Evolutionary conservation across 345 rosid genomes (phyloP), one percentile per base, ranked within the genome.

Genomic region (Salix udensis): DNA sequence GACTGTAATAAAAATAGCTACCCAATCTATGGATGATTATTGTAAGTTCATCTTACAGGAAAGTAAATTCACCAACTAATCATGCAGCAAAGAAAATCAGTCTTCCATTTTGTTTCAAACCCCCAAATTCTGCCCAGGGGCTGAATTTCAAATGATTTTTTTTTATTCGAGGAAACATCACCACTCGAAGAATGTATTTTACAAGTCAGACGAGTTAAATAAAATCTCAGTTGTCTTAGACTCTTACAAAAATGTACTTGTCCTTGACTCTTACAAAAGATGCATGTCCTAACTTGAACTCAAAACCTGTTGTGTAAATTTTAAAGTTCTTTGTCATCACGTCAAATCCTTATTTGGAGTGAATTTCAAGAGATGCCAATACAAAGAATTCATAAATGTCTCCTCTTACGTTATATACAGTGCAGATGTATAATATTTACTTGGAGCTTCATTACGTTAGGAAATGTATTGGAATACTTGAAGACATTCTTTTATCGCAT

Each of bases 161-260:
- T 31, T 31, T 31, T 30, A 31, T 31, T 31, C 1, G 0, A 31
- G 34, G 34, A 31, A 31, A 31, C 34, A 4, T 31, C 34, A 31
- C 34, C 5, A 31, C 34, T 31, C 34, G 0, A 31, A 31, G 34
- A 31, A 0, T 0, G 0, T 31, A 31, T 31, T 31, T 31, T 31
- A 0, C 4, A 0, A 0, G 34, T 31, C 5, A 31, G 1, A 0
- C 4, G 0, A 31, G 5, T 31, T 31, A 31, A 31, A 31, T 31
- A 31, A 31, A 31, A 31, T 31, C 34, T 31, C 34, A 4, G 5
- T 31, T 31, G 0, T 31, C 5, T 5, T 0, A 31, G 0, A 31
- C 34, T 31, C 5, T 31, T 31, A 31, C 0, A 31, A 30, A 30
- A 30, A 30, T 30, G 3, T 30, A 30, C 0, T 30, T 30, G 0